Percentiles rank a stretch among this genome's conserved stretches.
These are phyloP conservation scores for Neurospora sp. DNA, from an alignment of 495 filamentous ascomycete genomes.

Conservation along the genomic window DNA sequence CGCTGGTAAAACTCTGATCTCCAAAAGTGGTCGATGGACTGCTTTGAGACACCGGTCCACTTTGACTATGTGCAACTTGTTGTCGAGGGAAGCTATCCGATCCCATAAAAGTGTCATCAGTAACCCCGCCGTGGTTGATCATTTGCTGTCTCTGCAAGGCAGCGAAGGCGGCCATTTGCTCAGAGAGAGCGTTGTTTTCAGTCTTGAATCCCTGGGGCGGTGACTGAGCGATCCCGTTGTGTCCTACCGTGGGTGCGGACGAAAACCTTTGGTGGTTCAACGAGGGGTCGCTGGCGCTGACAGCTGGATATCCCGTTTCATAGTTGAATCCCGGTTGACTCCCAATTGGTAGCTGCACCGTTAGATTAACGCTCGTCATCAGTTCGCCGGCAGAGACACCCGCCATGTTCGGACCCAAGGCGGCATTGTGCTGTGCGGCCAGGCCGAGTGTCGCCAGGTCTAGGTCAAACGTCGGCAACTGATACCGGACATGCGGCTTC, in stretches of 20 bases:
- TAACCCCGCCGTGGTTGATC: background rate
- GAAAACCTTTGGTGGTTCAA: background rate
- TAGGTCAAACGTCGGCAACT: conserved; percentile 27
- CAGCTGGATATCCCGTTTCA: background rate
- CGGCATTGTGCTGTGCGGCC: conserved; percentile 8
- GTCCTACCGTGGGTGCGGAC: background rate
- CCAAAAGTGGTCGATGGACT: background rate
- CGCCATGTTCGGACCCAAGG: conserved; percentile 6
- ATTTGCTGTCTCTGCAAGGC: background rate
- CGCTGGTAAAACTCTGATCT: background rate
- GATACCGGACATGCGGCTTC: conserved; percentile 29
- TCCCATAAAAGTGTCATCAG: background rate
- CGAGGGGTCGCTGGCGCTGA: background rate
- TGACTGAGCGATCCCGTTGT: background rate
- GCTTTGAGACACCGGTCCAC: background rate
- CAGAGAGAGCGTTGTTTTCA: conserved; percentile 6
- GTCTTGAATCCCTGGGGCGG: conserved; percentile 9
- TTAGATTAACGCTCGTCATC: background rate
- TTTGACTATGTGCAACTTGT: background rate
- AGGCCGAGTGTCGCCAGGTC: conserved; percentile 34
- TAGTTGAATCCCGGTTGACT: background rate
- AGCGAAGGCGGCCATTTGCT: background rate
- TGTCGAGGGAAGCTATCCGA: background rate
- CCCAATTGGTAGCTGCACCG: background rate
- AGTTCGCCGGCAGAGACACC: background rate